A percentile compares a stretch with the other conserved stretches of the same genome.
Conservation (phyloP, 306 rosid species). For the Fragaria ananassa region DNA sequence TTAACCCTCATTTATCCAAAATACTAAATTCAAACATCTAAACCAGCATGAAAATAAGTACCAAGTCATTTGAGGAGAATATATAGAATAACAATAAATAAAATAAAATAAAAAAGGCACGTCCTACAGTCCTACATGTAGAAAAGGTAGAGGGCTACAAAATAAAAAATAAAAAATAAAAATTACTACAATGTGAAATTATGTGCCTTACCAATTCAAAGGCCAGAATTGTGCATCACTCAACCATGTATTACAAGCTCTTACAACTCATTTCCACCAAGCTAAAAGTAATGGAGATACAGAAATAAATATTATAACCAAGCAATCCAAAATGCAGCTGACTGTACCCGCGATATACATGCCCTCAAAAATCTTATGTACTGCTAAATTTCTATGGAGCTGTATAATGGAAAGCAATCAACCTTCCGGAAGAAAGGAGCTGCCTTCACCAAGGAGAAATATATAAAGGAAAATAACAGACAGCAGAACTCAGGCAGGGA, state of each 20-base stretch:
- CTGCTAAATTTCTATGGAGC: slow-evolving; percentile 37
- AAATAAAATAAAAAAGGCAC: too few relatives aligned
- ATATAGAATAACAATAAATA: too few relatives aligned
- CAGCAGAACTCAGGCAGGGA: slow-evolving; percentile 18
- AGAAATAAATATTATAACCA: background rate
- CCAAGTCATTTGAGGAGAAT: too few relatives aligned
- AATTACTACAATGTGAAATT: background rate
- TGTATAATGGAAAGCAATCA: slow-evolving; percentile 27
- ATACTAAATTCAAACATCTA: too few relatives aligned
- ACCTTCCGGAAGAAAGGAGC: slow-evolving; percentile 27
- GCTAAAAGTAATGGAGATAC: background rate
- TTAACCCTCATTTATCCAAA: too few relatives aligned
- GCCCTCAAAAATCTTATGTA: slow-evolving; percentile 48
- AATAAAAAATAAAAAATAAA: too few relatives aligned
- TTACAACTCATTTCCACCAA: slow-evolving; percentile 9
- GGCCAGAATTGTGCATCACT: background rate
- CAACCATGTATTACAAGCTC: slow-evolving; percentile 11
- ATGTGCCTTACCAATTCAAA: background rate
- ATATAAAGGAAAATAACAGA: background rate
- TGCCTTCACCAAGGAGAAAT: slow-evolving; percentile 13
- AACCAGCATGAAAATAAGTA: too few relatives aligned
- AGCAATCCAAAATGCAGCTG: slow-evolving; percentile 10
- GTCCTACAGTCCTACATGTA: too few relatives aligned
- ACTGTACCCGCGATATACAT: slow-evolving; percentile 36
- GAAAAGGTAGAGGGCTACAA: too few relatives aligned